Evolutionary conservation across 768 basidiomycete genomes (phyloP), one percentile per base, ranked within the genome.

Genomic region (Boletus rex-veris): DNA sequence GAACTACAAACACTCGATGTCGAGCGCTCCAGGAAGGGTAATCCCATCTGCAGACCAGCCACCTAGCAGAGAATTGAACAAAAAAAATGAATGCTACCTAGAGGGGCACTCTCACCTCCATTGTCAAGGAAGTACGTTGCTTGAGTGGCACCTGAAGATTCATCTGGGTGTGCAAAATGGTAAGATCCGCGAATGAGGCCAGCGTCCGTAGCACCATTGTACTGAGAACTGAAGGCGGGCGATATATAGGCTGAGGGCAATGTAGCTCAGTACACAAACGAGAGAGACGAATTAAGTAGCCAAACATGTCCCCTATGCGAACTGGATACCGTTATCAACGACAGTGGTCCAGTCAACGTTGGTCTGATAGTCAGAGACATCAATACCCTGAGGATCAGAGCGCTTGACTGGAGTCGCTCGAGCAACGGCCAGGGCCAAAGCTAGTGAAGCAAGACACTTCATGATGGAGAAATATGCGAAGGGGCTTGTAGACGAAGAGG

Each of bases 11-110:
- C 84, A 78, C 59, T 86, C 82, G 49, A 87, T 80, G 57, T 85
- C 84, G 11, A 86, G 66, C 7, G 80, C 80, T 11, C 84, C 84
- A 24, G 85, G 84, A 15, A 85, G 81, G 37, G 84, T 86, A 33
- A 73, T 78, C 3, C 79, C 81, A 54, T 84, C 81, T 2, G 64
- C 64, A 31, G 74, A 75, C 81, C 81, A 84, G 12, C 78, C 80
- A 58, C 80, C 77, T 77, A 44, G 11, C 9, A 58, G 5, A 46
- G 15, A 19, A 38, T 47, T n/a, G 50, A 38, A 18, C 5, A 15
- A 44, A 7, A n/a, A 24, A 53, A 14, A 14, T 12, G 14, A 4
- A 35, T n/a, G 37, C 3, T n/a, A 44, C 30, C 5, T 18, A 5
- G 16, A 40, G 14, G 6, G 1, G 10, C 4, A 18, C 5, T 33